Evolutionary conservation across 148 eudicot species (phyloP), one percentile per base, ranked within the genome.

Genomic region (Amaranthus hypochondriacus): DNA sequence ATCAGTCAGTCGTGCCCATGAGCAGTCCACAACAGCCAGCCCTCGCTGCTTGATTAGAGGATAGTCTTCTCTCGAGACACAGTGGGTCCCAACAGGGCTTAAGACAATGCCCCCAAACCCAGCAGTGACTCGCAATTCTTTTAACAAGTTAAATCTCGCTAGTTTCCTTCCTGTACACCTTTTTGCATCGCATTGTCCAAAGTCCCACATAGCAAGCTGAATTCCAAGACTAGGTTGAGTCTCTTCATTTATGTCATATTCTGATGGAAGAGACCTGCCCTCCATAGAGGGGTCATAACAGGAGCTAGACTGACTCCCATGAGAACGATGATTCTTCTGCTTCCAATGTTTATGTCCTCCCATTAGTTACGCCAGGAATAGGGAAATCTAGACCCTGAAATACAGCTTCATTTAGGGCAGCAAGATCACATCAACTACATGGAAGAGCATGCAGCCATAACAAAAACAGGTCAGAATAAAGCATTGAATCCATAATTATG

Each of bases 161-260:
- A 95, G 89, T 80, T 95, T 95, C 75, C 99, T 86, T 11, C 99
- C 97, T 5, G 96, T 95, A 79, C 99, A 95, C 79, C 86, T 92
- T 84, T 95, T 92, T 14, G 93, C 86, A 80, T 95, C 97, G 70
- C 97, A 95, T 72, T 95, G 99, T n/a, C 92, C 99, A 50, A 95
- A 95, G 83, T 92, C 99, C 98, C 97, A 95, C 97, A 95, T 95
- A 9, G 99, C 99, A 28, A 95, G 96, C 82, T 95, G 92, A 59
- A 95, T 78, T 54, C 78, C 81, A 7, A 89, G 96, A 56, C 75
- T 78, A 50, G 70, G 79, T 75, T 73, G 76, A 7, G 65, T 78
- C 51, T 87, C 92, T n/a, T 85, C 93, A 14, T 83, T 85, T 12
- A 76, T 75, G 21, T 73, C 46, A 56, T 39, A 83, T 8, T 86